These are phyloP conservation scores for Podaxis sp. DNA, from an alignment of 768 basidiomycete genomes.

Conservation along the genomic window DNA sequence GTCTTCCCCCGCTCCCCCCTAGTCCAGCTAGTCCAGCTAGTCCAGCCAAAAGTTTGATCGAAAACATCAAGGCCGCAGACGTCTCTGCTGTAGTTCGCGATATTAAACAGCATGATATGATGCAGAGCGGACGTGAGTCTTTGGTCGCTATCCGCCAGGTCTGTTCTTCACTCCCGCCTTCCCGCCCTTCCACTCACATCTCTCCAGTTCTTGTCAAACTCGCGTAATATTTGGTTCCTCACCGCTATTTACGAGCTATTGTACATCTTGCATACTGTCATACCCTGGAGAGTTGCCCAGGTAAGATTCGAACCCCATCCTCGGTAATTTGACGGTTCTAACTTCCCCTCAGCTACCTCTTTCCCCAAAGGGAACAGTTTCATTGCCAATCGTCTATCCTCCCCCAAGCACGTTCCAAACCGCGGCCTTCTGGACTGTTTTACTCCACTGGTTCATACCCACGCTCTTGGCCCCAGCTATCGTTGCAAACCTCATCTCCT, in stretches of 20 bases:
- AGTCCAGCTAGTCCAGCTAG: constrained; percentile 36
- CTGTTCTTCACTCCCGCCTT: constrained; percentile 14
- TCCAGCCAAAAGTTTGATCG: constrained; percentile 35
- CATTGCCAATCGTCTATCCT: constrained; percentile 41
- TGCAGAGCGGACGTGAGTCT: constrained; percentile 31
- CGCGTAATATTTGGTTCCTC: constrained; percentile 54
- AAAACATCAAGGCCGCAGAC: constrained; percentile 26
- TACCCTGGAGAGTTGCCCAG: constrained; percentile 47
- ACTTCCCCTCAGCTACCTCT: constrained; percentile 24
- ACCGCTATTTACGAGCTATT: constrained; percentile 51
- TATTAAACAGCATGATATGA: constrained; percentile 29
- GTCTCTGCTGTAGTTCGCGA: constrained; percentile 26
- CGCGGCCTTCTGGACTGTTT: constrained; percentile 44
- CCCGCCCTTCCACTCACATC: constrained; percentile 5
- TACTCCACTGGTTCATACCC: constrained; percentile 62
- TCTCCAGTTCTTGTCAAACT: constrained; percentile 57
- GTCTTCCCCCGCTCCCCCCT: constrained; percentile 33
- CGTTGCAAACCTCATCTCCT: constrained; percentile 58
- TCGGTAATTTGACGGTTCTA: not conserved
- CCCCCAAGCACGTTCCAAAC: constrained; percentile 41
- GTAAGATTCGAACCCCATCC: constrained; percentile 25
- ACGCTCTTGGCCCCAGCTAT: constrained; percentile 54
- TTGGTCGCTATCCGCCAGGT: constrained; percentile 33
- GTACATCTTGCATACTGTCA: constrained; percentile 44
- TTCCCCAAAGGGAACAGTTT: constrained; percentile 17